Percentiles rank a stretch among this genome's conserved stretches.
phyloP scores from a whole-genome alignment of 2,329 filamentous ascomycete species.

The Arthrobotrys pseudoclavata region DNA sequence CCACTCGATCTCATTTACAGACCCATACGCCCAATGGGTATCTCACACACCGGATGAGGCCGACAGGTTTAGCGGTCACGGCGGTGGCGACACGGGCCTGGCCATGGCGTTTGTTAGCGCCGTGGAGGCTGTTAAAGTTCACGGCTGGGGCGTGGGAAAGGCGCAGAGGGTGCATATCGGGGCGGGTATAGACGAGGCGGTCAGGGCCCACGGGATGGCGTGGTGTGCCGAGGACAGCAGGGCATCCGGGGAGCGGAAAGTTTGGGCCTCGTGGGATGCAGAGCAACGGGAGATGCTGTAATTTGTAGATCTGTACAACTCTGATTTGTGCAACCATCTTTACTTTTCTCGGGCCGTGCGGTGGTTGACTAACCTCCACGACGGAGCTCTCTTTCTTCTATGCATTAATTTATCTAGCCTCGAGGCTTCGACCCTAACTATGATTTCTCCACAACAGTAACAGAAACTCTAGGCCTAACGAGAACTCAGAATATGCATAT shows the following conservation, averaged over 20 bases:
- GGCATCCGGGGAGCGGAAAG: conserved; percentile 28
- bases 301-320: background rate
- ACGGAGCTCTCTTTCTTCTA: background rate
- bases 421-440: background rate
- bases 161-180: conserved; percentile 84
- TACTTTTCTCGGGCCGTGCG: conserved; percentile 8
- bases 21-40: conserved; percentile 53
- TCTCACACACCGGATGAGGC: conserved; percentile 43
- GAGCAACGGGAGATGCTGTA: conserved; percentile 34
- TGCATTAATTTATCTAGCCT: too few relatives aligned
- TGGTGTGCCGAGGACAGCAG: conserved; percentile 86
- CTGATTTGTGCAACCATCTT: conserved; percentile 9
- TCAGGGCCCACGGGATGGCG: conserved; percentile 91
- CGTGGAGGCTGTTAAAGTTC: conserved; percentile 81
- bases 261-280: conserved; percentile 47
- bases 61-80: conserved; percentile 73
- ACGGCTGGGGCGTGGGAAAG: conserved; percentile 74
- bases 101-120: conserved; percentile 86
- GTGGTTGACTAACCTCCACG: background rate
- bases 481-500: background rate
- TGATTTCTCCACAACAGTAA: background rate
- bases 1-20: conserved; percentile 50
- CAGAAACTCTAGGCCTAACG: background rate
- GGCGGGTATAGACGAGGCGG: conserved; percentile 78
- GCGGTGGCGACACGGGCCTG: conserved; percentile 84